Conservation (phyloP, 2,329 filamentous ascomycete species). For the Clonostachys chloroleuca region DNA sequence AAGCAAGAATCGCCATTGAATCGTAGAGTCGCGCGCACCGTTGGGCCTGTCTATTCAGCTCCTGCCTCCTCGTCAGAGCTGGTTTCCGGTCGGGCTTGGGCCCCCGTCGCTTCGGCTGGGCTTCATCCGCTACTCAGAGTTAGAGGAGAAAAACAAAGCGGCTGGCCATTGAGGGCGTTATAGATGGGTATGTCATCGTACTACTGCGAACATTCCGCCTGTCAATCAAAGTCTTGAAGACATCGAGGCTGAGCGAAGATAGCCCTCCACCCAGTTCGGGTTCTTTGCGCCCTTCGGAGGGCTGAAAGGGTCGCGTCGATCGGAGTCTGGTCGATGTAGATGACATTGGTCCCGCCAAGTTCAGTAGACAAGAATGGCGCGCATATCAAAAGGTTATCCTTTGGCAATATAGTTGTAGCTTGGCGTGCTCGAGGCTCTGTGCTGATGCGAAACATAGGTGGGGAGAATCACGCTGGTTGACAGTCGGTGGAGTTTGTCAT, state of each 20-base stretch:
- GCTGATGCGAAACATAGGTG: too few species aligned
- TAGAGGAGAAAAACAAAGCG: not conserved
- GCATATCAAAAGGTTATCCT: too few species aligned
- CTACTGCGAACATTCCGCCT: not conserved
- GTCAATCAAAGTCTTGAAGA: constrained; percentile 1
- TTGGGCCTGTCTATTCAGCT: constrained; percentile 93
- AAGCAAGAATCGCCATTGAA: constrained; percentile 4
- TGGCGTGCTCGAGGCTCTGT: too few species aligned
- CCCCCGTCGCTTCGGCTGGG: constrained; percentile 81
- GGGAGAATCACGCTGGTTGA: too few species aligned
- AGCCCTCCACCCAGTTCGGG: not conserved
- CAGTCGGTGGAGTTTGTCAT: too few species aligned
- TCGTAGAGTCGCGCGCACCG: constrained; percentile 50
- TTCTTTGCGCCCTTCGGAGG: not conserved
- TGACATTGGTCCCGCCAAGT: too few species aligned
- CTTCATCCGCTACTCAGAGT: constrained; percentile 57
- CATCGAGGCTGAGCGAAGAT: not conserved
- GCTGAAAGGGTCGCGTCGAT: too few species aligned
- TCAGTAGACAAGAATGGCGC: too few species aligned
- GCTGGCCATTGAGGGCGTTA: not conserved
- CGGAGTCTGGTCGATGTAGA: too few species aligned
- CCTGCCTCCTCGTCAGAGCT: constrained; percentile 84
- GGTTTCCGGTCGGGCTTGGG: constrained; percentile 97
- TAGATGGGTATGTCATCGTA: not conserved
- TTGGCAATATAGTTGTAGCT: too few species aligned